Evolutionary conservation across 441 rosid genomes (phyloP).

Genomic region (Mallotus japonicus): DNA sequence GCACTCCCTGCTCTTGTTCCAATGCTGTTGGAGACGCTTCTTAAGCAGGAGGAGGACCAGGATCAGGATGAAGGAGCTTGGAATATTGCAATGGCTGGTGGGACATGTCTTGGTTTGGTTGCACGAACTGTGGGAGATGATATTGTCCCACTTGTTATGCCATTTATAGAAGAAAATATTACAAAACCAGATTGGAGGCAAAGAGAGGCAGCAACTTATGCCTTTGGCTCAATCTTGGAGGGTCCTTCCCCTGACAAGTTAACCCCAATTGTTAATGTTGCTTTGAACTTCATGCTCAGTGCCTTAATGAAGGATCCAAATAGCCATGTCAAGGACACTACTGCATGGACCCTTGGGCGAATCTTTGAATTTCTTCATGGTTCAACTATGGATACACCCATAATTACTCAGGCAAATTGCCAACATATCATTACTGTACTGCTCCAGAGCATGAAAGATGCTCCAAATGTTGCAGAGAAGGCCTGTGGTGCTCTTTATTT

Average conservation of each 20-base stretch:
- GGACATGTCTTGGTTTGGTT: conserved; percentile 71
- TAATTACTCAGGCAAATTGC: conserved; percentile 41
- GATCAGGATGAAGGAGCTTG: conserved; percentile 54
- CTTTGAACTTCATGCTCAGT: conserved; percentile 42
- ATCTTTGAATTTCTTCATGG: conserved; percentile 49
- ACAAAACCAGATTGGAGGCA: conserved; percentile 51
- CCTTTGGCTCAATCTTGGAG: conserved; percentile 55
- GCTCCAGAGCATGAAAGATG: conserved; percentile 46
- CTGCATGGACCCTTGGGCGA: conserved; percentile 60
- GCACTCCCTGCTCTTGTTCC: conserved; percentile 55
- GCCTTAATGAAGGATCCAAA: conserved; percentile 63
- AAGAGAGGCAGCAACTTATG: conserved; percentile 77
- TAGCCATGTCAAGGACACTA: conserved; percentile 70
- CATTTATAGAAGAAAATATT: conserved; percentile 49
- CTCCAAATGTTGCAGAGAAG: conserved; percentile 69
- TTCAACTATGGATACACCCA: conserved; percentile 35
- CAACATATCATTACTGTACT: conserved; percentile 42
- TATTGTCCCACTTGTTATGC: conserved; percentile 50
- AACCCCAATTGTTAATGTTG: conserved; percentile 40
- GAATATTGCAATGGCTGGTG: conserved; percentile 79
- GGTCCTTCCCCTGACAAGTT: conserved; percentile 55
- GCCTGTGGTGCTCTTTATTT: conserved; percentile 73
- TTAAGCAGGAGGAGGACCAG: conserved; percentile 60
- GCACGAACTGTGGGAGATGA: conserved; percentile 55
- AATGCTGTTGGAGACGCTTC: conserved; percentile 50